Percentiles rank a stretch among this genome's conserved stretches.
Conservation (phyloP, 495 filamentous ascomycete genomes). For the Penicillium flavigenum region DNA sequence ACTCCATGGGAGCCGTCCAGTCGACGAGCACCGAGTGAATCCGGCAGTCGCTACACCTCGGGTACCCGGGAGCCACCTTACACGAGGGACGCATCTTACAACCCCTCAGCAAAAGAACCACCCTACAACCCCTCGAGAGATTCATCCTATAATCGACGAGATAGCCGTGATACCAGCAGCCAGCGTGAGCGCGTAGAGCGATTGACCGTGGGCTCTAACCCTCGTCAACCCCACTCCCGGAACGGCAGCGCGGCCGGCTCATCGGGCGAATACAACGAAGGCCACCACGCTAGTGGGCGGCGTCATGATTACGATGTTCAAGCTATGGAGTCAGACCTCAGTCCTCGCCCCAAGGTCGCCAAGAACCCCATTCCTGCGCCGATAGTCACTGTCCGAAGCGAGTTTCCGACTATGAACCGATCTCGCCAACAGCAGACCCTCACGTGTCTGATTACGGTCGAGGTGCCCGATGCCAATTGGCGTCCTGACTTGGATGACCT, state of each 20-base stretch:
- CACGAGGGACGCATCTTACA: conserved; percentile 4
- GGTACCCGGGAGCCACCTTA: conserved; percentile 5
- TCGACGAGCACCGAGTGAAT: conserved; percentile 50
- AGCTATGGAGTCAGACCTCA: conserved; percentile 87
- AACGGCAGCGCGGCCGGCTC: conserved; percentile 77
- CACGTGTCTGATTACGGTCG: conserved; percentile 91
- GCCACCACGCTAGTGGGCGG: conserved; percentile 49
- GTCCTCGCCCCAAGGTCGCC: conserved; percentile 63
- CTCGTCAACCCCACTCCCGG: conserved; percentile 55
- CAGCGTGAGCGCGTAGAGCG: conserved; percentile 59
- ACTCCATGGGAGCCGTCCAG: conserved; percentile 58
- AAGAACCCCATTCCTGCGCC: conserved; percentile 92
- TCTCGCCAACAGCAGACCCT: conserved; percentile 93
- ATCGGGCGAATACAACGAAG: conserved; percentile 74
- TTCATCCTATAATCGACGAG: conserved; percentile 32
- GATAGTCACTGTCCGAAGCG: conserved; percentile 86
- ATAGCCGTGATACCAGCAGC: conserved; percentile 56
- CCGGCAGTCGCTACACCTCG: conserved; percentile 40
- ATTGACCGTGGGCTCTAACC: conserved; percentile 47
- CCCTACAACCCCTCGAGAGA: conserved; percentile 9
- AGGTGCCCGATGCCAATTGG: conserved; percentile 94
- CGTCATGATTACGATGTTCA: conserved; percentile 96
- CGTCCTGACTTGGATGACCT: conserved; percentile 81
- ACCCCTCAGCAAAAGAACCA: conserved; percentile 8
- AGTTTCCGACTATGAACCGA: conserved; percentile 90